phyloP scores from a whole-genome alignment of 2,329 filamentous ascomycete species.

The Madurella mycetomatis region DNA sequence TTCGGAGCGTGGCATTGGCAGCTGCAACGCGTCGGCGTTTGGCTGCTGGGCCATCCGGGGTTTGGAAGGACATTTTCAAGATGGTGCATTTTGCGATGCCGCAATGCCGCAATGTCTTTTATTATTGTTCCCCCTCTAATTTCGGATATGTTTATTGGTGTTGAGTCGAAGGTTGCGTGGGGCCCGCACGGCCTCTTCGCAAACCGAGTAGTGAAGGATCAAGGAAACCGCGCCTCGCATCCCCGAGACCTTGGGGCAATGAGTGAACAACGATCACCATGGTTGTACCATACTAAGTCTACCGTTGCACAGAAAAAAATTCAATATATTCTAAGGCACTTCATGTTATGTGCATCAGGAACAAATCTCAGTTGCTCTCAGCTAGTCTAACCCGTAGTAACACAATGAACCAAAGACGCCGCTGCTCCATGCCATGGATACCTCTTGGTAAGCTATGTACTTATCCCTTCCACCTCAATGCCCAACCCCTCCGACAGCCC shows the following conservation, averaged over 20 bases:
- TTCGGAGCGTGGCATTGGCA: constrained; percentile 55
- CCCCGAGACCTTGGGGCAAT: too few relatives aligned
- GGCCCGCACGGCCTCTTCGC: neutral
- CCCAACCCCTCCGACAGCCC: constrained; percentile 60
- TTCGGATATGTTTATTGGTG: neutral
- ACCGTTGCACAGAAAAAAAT: neutral
- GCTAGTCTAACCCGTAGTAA: neutral
- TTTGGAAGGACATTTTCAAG: constrained; percentile 37
- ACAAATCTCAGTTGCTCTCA: neutral
- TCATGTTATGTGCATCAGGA: neutral
- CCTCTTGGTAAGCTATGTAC: neutral
- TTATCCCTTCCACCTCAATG: constrained; percentile 35
- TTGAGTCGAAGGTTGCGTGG: neutral
- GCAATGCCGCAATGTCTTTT: neutral
- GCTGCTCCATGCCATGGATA: constrained; percentile 13
- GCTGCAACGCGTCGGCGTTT: constrained; percentile 62
- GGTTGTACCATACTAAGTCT: too few relatives aligned
- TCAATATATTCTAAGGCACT: neutral
- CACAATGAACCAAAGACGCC: constrained; percentile 10
- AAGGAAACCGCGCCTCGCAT: too few relatives aligned
- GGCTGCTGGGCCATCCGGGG: constrained; percentile 34
- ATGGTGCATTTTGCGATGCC: constrained; percentile 7
- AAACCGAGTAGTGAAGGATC: neutral
- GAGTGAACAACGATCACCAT: too few relatives aligned
- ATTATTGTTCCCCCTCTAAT: too few relatives aligned